Conservation (phyloP, 305 asterid species). For the Fraxinus sp. region DNA sequence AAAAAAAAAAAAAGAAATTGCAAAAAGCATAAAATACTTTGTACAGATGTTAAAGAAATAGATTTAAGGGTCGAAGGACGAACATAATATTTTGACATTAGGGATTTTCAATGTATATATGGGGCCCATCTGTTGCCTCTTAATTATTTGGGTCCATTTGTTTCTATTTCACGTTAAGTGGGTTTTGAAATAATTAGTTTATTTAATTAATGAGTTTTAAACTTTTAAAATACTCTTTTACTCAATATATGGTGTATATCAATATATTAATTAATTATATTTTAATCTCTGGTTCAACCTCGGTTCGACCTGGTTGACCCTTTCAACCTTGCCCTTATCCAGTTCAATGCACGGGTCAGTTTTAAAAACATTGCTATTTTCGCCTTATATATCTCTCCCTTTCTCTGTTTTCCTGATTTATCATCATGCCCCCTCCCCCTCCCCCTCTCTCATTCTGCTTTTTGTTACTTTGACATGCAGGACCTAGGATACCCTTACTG, state of each 20-base stretch:
- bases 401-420: not conserved
- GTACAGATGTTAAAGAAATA: not conserved
- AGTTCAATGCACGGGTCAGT: not conserved
- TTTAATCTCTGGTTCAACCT: not conserved
- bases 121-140: not conserved
- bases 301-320: not conserved
- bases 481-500: slow-evolving; percentile 85
- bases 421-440: not conserved
- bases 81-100: not conserved
- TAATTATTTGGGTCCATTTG: not conserved
- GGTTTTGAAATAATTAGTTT: not conserved
- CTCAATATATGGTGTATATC: not conserved
- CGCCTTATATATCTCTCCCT: not conserved
- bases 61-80: not conserved
- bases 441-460: slow-evolving; percentile 9
- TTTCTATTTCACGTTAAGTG: not conserved
- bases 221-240: not conserved
- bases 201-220: not conserved
- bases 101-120: not conserved
- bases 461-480: slow-evolving; percentile 41
- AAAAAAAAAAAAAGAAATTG: not conserved
- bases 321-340: not conserved
- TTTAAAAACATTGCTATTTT: not conserved
- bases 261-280: too few species aligned
- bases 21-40: not conserved